phyloP scores from a whole-genome alignment of 345 rosid genomes.

The Turritis glabra region DNA sequence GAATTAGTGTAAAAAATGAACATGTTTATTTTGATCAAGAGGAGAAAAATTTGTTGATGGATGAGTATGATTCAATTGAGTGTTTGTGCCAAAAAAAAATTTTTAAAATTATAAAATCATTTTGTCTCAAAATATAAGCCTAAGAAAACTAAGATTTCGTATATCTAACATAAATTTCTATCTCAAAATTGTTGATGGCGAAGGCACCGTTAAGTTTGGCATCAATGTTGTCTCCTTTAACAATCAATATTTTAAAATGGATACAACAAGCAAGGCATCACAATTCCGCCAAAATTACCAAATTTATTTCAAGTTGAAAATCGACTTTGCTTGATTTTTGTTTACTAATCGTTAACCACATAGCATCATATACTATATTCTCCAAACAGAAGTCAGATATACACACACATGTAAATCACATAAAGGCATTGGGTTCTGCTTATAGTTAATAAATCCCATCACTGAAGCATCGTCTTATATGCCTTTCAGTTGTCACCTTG shows the following conservation, averaged over 20 bases:
- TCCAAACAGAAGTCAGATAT: conserved; percentile 12
- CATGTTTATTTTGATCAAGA: too few relatives aligned
- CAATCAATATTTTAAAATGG: background rate
- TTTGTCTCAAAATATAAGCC: too few relatives aligned
- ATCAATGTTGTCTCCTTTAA: background rate
- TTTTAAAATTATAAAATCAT: too few relatives aligned
- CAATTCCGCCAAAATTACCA: conserved; percentile 1
- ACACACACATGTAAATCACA: conserved; percentile 35
- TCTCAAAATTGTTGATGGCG: too few relatives aligned
- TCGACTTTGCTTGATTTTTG: conserved; percentile 15
- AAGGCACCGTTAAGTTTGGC: background rate
- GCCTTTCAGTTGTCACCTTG: conserved; percentile 50
- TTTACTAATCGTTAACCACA: conserved; percentile 3
- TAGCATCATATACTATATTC: conserved; percentile 11
- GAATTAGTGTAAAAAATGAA: too few relatives aligned
- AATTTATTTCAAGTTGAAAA: conserved; percentile 6
- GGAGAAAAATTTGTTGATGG: too few relatives aligned
- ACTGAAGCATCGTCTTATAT: background rate
- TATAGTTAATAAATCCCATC: background rate
- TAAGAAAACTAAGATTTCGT: too few relatives aligned
- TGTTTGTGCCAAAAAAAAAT: too few relatives aligned
- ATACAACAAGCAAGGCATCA: too few relatives aligned
- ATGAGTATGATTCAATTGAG: too few relatives aligned
- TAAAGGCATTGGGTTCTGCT: background rate
- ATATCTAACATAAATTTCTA: too few relatives aligned